Base-by-base conservation (phyloP, 106 monocot genomes). In the Phalaenopsis aphrodite region DNA sequence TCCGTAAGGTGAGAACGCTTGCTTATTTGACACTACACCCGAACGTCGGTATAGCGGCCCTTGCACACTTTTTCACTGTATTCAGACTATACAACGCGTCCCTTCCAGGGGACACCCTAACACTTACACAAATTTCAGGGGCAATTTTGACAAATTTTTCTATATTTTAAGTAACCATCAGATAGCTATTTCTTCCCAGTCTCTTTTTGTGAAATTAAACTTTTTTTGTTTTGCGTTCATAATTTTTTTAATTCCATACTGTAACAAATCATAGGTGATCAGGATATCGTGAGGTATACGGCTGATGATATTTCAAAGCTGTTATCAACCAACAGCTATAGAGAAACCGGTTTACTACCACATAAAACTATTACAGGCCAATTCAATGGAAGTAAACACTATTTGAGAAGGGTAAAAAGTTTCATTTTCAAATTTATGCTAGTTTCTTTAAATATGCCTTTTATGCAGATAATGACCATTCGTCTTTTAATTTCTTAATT, bases 301-400 rank as follows among this genome's bases (percentile, higher is more conserved):
- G 89, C 85, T 76, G 86, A 82, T 78, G 88, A 93, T 87, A 64
- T 86, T 78, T 77, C 85, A 79, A 88, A 87, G 64, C 77, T 75
- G 74, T n/a, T 45, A 55, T 72, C 75, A 82, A 9, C 84, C 73
- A 66, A 75, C 85, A 78, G 55, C 88, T 55, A 57, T 8, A 75
- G 81, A 58, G 89, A 83, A 79, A 83, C 79, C 55, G 81, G 69
- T 58, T 5, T 67, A 57, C 24, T 79, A 39, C 77, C 65, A 67
- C 23, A 24, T 38, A 38, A 61, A 67, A 56, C 76, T 39, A 55
- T 43, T 56, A 72, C 85, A 76, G 67, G 23, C 43, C 77, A 71
- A 23, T 78, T 81, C 12, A 46, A 78, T 72, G 78, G 67, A 79
- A 87, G 81, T 58, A 92, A 79, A 72, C 81, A 76, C n/a, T 39